Evolutionary conservation across 1,284 basidiomycete species (phyloP), one percentile per base, ranked within the genome.

Genomic region (Anthracocystis setariae): DNA sequence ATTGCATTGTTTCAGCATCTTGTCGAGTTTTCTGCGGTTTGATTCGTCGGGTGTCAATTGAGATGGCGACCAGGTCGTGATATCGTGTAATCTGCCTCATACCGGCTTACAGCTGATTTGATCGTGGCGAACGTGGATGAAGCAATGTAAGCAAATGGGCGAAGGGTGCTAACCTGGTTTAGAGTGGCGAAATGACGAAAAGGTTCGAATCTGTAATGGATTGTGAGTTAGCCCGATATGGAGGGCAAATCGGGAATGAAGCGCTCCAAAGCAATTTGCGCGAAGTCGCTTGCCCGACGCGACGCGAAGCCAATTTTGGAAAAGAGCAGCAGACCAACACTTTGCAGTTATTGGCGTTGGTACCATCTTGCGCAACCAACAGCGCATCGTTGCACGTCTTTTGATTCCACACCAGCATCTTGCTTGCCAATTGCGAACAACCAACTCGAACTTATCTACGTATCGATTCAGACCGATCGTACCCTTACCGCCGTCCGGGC

Each of bases 291-390:
- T 25, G 10, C 20, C n/a, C 24, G 49, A 61, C 64, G 57, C 64
- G 64, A 60, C 64, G 64, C 64, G 64, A 59, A n/a, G n/a, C n/a
- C n/a, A n/a, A 46, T 38, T 44, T 44, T 35, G 32, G 32, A 38
- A 42, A 40, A 17, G 12, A 13, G 10, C 32, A 15, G 12, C 23
- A 55, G 51, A 54, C 33, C 62, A 65, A 65, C 62, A 58, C 50
- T 58, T 64, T 39, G 15, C 29, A 5, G 12, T 42, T n/a, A n/a
- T n/a, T n/a, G n/a, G n/a, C n/a, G n/a, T 42, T 42, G 21, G 29
- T 12, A 12, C 12, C 29, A 5, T 29, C 29, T 29, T 29, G 29
- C 29, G 29, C 29, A 21, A 18, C 8, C n/a, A 42, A 42, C 8
- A 15, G 7, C 35, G 35, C n/a, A n/a, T n/a, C n/a, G n/a, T n/a